Percentiles rank a stretch among this genome's conserved stretches.
Conservation (phyloP, 1,284 basidiomycete species). For the Ganoderma sinense region DNA sequence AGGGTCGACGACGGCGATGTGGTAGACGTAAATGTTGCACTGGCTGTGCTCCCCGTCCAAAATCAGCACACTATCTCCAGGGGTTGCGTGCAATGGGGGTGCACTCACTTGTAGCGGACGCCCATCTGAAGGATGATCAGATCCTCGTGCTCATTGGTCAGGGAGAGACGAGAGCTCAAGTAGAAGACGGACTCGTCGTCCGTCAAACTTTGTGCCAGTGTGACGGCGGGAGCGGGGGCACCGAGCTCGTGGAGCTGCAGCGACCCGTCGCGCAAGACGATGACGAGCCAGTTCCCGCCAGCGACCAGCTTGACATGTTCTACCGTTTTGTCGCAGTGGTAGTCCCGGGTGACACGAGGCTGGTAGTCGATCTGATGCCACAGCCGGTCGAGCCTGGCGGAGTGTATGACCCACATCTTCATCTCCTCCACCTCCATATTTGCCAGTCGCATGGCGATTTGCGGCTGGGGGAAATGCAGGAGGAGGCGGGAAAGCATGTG, state of each 20-base stretch:
- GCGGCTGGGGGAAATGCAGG: conserved; percentile 25
- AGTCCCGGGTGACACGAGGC: conserved; percentile 19
- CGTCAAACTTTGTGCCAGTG: conserved; percentile 22
- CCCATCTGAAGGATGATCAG: conserved; percentile 32
- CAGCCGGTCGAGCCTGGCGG: conserved; percentile 24
- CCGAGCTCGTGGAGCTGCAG: conserved; percentile 28
- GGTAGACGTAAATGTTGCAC: conserved; percentile 32
- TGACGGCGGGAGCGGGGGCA: conserved; percentile 21
- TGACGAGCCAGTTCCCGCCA: conserved; percentile 26
- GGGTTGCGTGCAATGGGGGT: not conserved
- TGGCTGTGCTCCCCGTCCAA: conserved; percentile 13
- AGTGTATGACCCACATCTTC: conserved; percentile 20
- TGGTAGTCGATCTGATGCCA: conserved; percentile 26
- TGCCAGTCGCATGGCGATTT: conserved; percentile 15
- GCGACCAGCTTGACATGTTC: conserved; percentile 30
- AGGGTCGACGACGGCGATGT: conserved; percentile 24
- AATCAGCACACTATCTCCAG: not conserved
- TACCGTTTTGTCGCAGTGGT: conserved; percentile 20
- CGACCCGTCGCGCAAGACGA: conserved; percentile 29
- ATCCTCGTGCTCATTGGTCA: conserved; percentile 29
- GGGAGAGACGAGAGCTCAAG: conserved; percentile 28
- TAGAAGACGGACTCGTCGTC: conserved; percentile 32
- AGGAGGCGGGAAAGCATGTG: conserved; percentile 25
- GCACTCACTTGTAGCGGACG: conserved; percentile 29
- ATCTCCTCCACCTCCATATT: conserved; percentile 21